Base-by-base conservation (phyloP, 768 basidiomycete species). In the Boletus sensibilis region DNA sequence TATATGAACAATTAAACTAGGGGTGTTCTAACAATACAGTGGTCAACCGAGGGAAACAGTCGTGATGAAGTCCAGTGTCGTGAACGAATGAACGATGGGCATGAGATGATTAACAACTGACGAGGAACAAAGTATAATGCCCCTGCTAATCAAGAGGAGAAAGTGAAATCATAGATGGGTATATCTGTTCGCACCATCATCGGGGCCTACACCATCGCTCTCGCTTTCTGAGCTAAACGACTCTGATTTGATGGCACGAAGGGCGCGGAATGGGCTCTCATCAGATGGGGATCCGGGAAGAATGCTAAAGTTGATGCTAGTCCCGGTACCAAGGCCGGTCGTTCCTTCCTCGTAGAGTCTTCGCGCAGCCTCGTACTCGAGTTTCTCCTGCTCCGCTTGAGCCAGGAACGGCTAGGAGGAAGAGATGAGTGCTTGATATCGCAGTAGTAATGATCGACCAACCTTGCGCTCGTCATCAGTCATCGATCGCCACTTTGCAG, bases 351-450 rank as follows among this genome's bases (percentile, higher is more conserved):
- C 94, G 66, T 97, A 97, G 47, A 92, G 62, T 71, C 90, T 83
- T 43, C 91, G 79, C 35, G 92, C 90, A 34, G 85, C 81, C 68
- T 95, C 92, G 72, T 96, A 96, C 64, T 93, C 89, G 75, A 92
- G 85, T 76, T 96, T 96, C 81, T 96, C 94, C 69, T 92, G 88
- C 71, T 96, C 94, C 14, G 94, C 94, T 72, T 93, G 92, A 16
- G 89, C 88, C 40, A 97, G 79, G 79, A 92, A 97, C 1, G 94
- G 94, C 92, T 96, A 56, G 8, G 25, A 60, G 60, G 35, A 52
- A 57, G 29, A 57, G 39, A 47, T 71, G 23, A 65, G 60, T 33
- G 50, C 43, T 39, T n/a, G 42, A 57, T 44, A 34, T 57, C 13
- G 39, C 54, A 31, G 45, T 20, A n/a, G n/a, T 3, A 23, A 50